A percentile compares a stretch with the other conserved stretches of the same genome.
Conservation (phyloP, 73 alveolate species). For the Paramecium pentaurelia region DNA sequence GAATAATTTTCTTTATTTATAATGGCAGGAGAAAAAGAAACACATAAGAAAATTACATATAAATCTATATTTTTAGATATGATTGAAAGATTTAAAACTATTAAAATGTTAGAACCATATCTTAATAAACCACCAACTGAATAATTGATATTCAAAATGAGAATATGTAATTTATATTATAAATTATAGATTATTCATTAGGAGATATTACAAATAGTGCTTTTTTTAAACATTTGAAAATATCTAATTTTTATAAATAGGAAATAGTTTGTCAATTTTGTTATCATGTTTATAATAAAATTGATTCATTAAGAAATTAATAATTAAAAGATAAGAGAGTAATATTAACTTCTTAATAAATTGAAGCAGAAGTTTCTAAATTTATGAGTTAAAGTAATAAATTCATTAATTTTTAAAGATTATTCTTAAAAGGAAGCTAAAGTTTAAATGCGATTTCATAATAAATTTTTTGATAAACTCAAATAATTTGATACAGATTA, state of each 20-base stretch:
- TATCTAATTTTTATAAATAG: conserved; percentile 40
- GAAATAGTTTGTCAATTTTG: conserved; percentile 48
- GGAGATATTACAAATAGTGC: conserved; percentile 41
- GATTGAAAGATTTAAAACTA: conserved; percentile 56
- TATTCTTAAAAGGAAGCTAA: background rate
- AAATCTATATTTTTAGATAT: conserved; percentile 53
- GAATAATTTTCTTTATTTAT: conserved; percentile 54
- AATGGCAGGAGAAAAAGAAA: conserved; percentile 45
- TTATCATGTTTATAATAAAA: conserved; percentile 24
- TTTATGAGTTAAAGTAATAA: background rate
- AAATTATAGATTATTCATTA: conserved; percentile 28
- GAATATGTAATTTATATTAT: conserved; percentile 32
- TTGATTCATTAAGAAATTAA: conserved; percentile 48
- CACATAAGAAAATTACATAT: conserved; percentile 19
- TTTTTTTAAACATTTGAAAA: conserved; percentile 38
- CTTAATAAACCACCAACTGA: conserved; percentile 31
- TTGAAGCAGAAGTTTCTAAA: background rate
- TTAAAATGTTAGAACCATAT: background rate
- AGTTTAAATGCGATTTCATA: background rate
- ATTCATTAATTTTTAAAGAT: background rate
- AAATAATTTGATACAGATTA: conserved; percentile 34
- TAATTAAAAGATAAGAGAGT: background rate
- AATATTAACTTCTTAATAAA: background rate
- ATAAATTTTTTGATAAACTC: background rate
- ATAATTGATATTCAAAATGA: conserved; percentile 49